These are phyloP conservation scores for Choricystis sp. DNA, from an alignment of 139 green algal species.

Conservation along the genomic window DNA sequence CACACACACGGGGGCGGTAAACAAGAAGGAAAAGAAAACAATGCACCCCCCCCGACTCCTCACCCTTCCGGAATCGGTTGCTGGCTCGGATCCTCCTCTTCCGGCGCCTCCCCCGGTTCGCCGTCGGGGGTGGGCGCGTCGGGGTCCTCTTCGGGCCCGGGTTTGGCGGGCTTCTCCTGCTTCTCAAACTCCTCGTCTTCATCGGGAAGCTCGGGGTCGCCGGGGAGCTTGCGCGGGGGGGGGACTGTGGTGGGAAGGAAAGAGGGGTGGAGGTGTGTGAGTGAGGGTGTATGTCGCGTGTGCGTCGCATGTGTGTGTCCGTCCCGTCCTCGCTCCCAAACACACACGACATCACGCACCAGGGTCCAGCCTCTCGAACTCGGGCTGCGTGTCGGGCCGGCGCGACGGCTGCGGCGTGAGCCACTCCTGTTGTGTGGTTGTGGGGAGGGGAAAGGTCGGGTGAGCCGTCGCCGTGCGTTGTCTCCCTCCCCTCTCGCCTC, in stretches of 20 bases:
- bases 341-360: too few species aligned
- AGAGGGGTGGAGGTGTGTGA: neutral
- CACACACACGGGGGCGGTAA: slow-evolving; percentile 7
- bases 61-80: too few species aligned
- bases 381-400: slow-evolving; percentile 77
- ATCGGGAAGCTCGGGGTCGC: slow-evolving; percentile 81
- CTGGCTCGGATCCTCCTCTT: neutral
- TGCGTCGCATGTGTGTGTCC: neutral
- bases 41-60: too few species aligned
- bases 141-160: slow-evolving; percentile 3
- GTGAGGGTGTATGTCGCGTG: neutral
- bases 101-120: neutral
- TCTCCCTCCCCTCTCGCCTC: too few species aligned
- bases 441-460: neutral
- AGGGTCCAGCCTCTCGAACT: slow-evolving; percentile 90
- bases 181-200: slow-evolving; percentile 74
- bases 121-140: neutral
- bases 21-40: too few species aligned
- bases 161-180: slow-evolving; percentile 53
- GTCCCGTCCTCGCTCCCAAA: slow-evolving; percentile 24
- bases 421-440: slow-evolving; percentile 60
- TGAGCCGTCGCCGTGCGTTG: neutral
- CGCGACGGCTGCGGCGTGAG: slow-evolving; percentile 69
- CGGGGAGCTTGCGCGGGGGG: slow-evolving; percentile 39
- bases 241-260: too few species aligned